Conservation (phyloP, 2,329 filamentous ascomycete species). For the Emergomyces africanus region DNA sequence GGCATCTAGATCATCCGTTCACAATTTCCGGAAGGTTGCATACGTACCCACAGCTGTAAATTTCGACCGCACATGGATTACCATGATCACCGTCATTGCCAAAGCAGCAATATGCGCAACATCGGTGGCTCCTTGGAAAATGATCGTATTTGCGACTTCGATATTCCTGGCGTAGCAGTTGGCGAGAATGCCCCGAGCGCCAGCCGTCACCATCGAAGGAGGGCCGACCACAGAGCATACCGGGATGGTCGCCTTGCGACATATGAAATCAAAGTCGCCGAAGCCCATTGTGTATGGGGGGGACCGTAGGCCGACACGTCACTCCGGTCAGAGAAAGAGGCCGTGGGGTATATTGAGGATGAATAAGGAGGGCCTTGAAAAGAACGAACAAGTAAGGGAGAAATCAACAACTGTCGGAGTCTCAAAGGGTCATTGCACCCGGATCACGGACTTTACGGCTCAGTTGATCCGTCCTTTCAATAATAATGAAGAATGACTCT, state of each 20-base stretch:
- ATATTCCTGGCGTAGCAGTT: conserved; percentile 91
- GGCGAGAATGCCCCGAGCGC: conserved; percentile 69
- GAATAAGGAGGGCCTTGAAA: neutral
- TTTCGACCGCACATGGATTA: conserved; percentile 90
- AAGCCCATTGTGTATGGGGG: conserved; percentile 58
- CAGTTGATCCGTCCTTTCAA: neutral
- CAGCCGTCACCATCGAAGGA: conserved; percentile 44
- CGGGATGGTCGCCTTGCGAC: conserved; percentile 71
- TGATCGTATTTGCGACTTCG: conserved; percentile 94
- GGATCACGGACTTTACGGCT: neutral
- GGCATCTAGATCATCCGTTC: neutral
- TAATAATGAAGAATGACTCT: neutral
- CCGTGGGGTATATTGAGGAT: conserved; percentile 8
- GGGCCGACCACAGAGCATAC: conserved; percentile 77
- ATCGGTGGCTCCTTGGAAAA: conserved; percentile 84
- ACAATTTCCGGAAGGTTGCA: neutral
- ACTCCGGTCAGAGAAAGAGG: neutral
- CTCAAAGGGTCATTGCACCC: neutral
- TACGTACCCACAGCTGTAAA: conserved; percentile 88
- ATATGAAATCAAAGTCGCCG: conserved; percentile 80
- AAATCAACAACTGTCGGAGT: neutral
- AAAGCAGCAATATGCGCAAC: conserved; percentile 87
- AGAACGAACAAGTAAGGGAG: neutral
- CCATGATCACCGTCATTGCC: conserved; percentile 92
- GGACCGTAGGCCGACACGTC: neutral